Conservation (phyloP, 495 filamentous ascomycete species). For the Xanthoparmelia taractica region DNA sequence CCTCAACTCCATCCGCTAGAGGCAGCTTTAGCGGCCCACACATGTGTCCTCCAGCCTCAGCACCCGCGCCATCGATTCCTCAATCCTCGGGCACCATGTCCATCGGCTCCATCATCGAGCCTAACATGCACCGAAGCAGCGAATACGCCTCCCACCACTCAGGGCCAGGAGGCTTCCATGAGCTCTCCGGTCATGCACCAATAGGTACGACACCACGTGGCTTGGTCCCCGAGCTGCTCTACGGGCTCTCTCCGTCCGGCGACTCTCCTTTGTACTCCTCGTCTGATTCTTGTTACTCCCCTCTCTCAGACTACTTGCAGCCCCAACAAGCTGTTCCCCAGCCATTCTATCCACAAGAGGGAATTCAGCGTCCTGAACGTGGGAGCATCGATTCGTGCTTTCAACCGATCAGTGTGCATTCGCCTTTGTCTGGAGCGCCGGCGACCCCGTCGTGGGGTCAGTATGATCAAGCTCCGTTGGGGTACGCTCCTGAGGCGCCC, state of each 20-base stretch:
- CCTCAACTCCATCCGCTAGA: conserved; percentile 18
- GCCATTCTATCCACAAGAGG: conserved; percentile 15
- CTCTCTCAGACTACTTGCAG: conserved; percentile 24
- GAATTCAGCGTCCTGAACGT: conserved; percentile 17
- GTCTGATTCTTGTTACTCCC: conserved; percentile 27
- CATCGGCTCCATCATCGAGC: conserved; percentile 39
- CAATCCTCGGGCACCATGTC: conserved; percentile 37
- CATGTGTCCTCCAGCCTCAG: conserved; percentile 19
- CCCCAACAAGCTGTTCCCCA: conserved; percentile 19
- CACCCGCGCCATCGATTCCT: conserved; percentile 27
- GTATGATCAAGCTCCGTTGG: conserved; percentile 16
- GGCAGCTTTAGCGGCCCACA: conserved; percentile 16
- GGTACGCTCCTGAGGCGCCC: conserved; percentile 11
- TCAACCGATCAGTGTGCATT: conserved; percentile 16
- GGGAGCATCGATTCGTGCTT: conserved; percentile 13
- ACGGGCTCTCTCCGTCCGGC: conserved; percentile 20
- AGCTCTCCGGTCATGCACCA: conserved; percentile 17
- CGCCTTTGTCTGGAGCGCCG: conserved; percentile 16
- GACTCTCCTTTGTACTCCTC: conserved; percentile 28
- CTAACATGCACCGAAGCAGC: conserved; percentile 31
- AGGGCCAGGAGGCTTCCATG: conserved; percentile 18
- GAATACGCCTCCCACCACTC: conserved; percentile 17
- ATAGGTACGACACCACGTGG: conserved; percentile 23
- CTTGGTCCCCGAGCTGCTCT: conserved; percentile 20
- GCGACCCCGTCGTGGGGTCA: conserved; percentile 17